Evolutionary conservation across 768 basidiomycete genomes (phyloP).

Genomic region (Sarcodon sp.): DNA sequence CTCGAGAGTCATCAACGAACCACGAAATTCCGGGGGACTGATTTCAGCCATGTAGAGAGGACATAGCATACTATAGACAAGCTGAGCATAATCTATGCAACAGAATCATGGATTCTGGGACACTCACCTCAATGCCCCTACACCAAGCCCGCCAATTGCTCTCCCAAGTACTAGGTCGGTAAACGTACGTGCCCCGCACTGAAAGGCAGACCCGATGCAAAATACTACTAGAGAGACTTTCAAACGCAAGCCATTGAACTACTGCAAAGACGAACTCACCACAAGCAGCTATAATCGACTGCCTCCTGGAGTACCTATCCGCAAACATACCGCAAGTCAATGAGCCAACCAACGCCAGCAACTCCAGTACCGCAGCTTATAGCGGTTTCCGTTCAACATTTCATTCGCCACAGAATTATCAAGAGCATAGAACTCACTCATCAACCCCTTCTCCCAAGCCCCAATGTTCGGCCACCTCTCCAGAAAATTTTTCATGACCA

Average conservation of each 20-base stretch:
- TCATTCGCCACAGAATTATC: background rate
- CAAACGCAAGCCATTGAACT: background rate
- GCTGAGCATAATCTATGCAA: background rate
- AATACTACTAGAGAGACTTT: constrained; percentile 38
- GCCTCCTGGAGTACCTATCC: constrained; percentile 53
- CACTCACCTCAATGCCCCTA: constrained; percentile 42
- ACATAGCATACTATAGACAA: constrained; percentile 47
- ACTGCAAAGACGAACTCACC: constrained; percentile 25
- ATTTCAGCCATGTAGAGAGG: constrained; percentile 82
- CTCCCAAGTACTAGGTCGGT: constrained; percentile 53
- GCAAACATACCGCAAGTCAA: constrained; percentile 54
- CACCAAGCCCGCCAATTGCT: constrained; percentile 66
- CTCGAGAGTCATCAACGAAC: constrained; percentile 69
- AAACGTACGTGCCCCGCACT: constrained; percentile 45
- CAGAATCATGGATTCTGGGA: background rate
- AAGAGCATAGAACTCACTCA: constrained; percentile 39
- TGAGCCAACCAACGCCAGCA: constrained; percentile 71
- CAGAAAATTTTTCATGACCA: constrained; percentile 71
- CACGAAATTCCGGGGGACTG: constrained; percentile 66
- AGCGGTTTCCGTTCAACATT: background rate
- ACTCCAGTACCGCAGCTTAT: constrained; percentile 63
- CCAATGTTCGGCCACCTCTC: constrained; percentile 50
- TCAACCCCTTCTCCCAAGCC: constrained; percentile 59
- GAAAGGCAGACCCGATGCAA: constrained; percentile 58
- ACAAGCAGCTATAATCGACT: constrained; percentile 57